Base-by-base conservation (phyloP, 2,329 filamentous ascomycete species). In the Dothideomycetes sp. region DNA sequence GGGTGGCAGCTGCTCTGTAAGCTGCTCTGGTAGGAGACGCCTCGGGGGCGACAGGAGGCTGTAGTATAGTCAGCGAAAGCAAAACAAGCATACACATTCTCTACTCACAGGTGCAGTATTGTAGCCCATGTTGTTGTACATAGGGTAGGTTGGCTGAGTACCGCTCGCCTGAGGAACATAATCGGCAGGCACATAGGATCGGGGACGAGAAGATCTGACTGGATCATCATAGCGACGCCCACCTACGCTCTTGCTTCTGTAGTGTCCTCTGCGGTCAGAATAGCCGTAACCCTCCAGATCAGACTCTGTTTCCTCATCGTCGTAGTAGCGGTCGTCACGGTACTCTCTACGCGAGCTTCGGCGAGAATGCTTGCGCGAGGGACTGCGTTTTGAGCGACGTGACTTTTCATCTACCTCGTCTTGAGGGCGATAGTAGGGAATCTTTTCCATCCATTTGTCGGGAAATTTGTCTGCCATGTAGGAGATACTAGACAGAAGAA, bases 391-490 rank as follows among this genome's bases (percentile, higher is more conserved):
- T 38, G 37, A 16, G 45, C 45, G 16, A 41, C 42, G 18, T 49
- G 47, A 20, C 48, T 44, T 16, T 23, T 50, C 43, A 6, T 43
- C 37, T 24, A 49, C 41, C 29, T 49, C 27, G 39, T 56, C 51
- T 44, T 59, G 58, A 6, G 46, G 43, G 41, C 53, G 54, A 47
- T 57, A 61, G 49, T 50, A 61, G 16, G 59, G 59, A 19, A 62
- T 54, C 44, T 55, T 57, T 13, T 62, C 59, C 45, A 61, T 61
- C 51, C 55, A 58, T 16, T 36, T 50, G 46, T 62, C 59, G 25
- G 59, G 59, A n/a, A 62, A 57, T 48, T 60, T 61, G 43, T 60
- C 58, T 33, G 44, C 46, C 32, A 44, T 41, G 20, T 45, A 48
- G 20, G 43, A 25, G 36, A 46, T 39, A 43, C 46, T 48, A 24